A percentile compares a stretch with the other conserved stretches of the same genome.
Conservation (phyloP, 1,139 yeast genomes). For the Zygotorulaspora mrakii region DNA sequence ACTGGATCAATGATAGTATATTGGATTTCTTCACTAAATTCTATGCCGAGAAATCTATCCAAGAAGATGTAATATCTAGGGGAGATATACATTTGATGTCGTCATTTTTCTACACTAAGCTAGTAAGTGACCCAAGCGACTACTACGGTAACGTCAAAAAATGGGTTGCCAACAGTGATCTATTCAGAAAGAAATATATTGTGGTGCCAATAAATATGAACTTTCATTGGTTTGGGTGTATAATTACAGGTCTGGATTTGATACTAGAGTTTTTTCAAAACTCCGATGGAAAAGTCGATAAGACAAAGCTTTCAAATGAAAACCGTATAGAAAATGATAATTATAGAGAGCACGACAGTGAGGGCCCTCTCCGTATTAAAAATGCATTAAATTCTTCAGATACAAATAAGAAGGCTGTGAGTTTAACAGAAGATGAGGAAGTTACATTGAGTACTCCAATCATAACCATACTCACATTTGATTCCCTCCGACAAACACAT, state of each 20-base stretch:
- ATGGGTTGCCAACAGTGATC: constrained; percentile 74
- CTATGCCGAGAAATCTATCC: constrained; percentile 45
- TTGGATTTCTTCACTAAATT: constrained; percentile 68
- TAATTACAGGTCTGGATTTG: constrained; percentile 48
- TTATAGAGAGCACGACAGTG: not conserved
- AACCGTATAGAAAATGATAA: constrained; percentile 7
- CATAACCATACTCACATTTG: constrained; percentile 66
- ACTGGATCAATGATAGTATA: constrained; percentile 73
- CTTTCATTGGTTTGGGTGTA: constrained; percentile 85
- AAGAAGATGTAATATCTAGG: constrained; percentile 15
- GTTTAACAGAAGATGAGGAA: constrained; percentile 15
- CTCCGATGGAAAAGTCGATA: constrained; percentile 3
- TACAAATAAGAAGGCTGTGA: not conserved
- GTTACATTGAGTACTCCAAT: constrained; percentile 28
- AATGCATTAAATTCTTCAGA: not conserved
- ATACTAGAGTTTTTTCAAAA: constrained; percentile 15
- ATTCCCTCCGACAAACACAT: constrained; percentile 67
- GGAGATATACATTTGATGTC: constrained; percentile 62
- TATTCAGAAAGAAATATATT: constrained; percentile 58
- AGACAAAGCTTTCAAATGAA: too few relatives aligned
- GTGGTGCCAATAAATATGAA: constrained; percentile 80
- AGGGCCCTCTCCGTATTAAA: not conserved
- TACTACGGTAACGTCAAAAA: constrained; percentile 64
- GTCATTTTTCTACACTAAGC: constrained; percentile 76
- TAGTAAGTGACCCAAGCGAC: constrained; percentile 42